Evolutionary conservation across 192 early-diverging fungal species (phyloP).

Genomic region (Coemansia sp.): DNA sequence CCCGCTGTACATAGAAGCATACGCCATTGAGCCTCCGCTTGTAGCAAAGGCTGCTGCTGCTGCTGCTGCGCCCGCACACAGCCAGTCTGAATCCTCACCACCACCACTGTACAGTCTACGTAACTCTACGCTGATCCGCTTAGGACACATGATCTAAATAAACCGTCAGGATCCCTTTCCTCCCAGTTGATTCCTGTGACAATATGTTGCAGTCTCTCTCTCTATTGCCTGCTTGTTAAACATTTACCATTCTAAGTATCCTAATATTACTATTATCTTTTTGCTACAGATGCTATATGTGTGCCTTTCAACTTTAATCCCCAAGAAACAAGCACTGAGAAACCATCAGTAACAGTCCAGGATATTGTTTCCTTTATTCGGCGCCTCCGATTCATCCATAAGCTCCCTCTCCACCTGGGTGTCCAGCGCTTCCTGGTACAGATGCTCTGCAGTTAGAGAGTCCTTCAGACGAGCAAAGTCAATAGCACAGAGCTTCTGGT

Average conservation of each 20-base stretch:
- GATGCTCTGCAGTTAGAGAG: constrained; percentile 36
- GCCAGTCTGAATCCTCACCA: not conserved
- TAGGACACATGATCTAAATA: not conserved
- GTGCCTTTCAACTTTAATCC: not conserved
- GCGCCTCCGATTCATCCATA: constrained; percentile 40
- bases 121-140: constrained; percentile 8
- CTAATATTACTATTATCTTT: no score
- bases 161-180: no score
- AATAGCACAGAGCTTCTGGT: constrained; percentile 17
- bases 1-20: constrained; percentile 29
- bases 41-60: not conserved
- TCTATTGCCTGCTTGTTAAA: not conserved
- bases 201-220: not conserved
- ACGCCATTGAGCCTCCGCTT: constrained; percentile 32
- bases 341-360: constrained; percentile 41
- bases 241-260: not conserved
- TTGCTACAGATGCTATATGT: no score
- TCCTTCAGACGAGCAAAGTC: constrained; percentile 38
- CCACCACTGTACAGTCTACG: not conserved
- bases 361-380: constrained; percentile 52
- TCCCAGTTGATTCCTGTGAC: no score
- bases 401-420: constrained; percentile 41
- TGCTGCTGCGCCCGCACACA: not conserved
- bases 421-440: constrained; percentile 54
- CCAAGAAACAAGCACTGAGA: not conserved